phyloP scores from a whole-genome alignment of 2,329 filamentous ascomycete genomes.

The Canariomyces notabilis region DNA sequence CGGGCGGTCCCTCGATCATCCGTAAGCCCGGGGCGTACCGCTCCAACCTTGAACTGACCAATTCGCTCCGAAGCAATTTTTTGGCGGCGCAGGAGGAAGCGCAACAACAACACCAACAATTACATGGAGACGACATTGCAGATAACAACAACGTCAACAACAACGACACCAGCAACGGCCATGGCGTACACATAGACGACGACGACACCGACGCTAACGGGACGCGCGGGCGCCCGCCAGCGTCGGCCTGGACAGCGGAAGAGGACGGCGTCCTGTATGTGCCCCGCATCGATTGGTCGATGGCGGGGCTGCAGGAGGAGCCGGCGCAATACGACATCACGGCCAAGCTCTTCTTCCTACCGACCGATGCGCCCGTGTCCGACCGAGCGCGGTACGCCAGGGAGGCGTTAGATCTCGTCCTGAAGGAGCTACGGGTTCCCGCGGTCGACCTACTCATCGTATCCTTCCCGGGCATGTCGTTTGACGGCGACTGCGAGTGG shows the following conservation, averaged over 20 bases:
- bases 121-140: too few relatives aligned
- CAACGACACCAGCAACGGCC: constrained; percentile 30
- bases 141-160: constrained; percentile 26
- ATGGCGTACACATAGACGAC: constrained; percentile 28
- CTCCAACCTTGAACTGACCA: constrained; percentile 90
- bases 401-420: constrained; percentile 75
- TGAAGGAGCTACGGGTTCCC: constrained; percentile 69
- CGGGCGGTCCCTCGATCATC: constrained; percentile 75
- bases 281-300: constrained; percentile 69
- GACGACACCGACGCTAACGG: constrained; percentile 9
- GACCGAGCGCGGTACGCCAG: constrained; percentile 65
- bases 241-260: constrained; percentile 62
- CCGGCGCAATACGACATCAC: constrained; percentile 86
- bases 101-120: too few relatives aligned
- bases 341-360: constrained; percentile 90
- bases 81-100: constrained; percentile 61
- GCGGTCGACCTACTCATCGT: constrained; percentile 85
- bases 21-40: constrained; percentile 71
- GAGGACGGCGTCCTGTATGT: constrained; percentile 63
- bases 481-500: constrained; percentile 87
- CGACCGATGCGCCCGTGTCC: constrained; percentile 58
- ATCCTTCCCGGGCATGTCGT: constrained; percentile 88
- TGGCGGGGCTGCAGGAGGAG: constrained; percentile 72
- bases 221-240: constrained; percentile 25
- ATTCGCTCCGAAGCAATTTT: constrained; percentile 81